phyloP scores from a whole-genome alignment of 805 yeast genomes.

The Zygosaccharomyces bailii region DNA sequence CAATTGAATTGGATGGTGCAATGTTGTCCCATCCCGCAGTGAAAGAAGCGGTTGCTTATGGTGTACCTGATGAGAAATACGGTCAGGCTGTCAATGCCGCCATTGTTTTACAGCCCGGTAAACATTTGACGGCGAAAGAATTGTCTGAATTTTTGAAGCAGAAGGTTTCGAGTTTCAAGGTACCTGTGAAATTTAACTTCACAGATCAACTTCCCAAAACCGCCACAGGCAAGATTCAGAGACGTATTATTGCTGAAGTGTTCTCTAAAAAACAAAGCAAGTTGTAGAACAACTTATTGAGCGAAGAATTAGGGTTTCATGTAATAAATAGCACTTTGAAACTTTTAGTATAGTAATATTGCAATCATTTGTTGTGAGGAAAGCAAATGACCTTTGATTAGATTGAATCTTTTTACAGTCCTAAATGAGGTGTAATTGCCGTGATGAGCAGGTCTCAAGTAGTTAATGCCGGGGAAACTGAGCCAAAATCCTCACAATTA shows the following conservation, averaged over 20 bases:
- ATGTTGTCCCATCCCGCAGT: conserved; percentile 60
- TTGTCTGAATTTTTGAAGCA: conserved; percentile 44
- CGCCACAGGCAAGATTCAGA: conserved; percentile 74
- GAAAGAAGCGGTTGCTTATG: conserved; percentile 67
- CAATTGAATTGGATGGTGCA: conserved; percentile 63
- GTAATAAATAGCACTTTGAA: no score
- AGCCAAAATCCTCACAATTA: no score
- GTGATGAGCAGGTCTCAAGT: no score
- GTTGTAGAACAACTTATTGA: conserved; percentile 19
- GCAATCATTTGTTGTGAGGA: no score
- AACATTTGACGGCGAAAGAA: conserved; percentile 41
- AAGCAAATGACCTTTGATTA: no score
- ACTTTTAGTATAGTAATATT: no score
- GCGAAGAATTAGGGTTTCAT: neutral
- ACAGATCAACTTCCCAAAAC: conserved; percentile 67
- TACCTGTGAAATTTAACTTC: conserved; percentile 56
- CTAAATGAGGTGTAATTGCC: no score
- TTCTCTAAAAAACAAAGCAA: conserved; percentile 40
- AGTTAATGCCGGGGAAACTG: no score
- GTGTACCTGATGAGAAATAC: conserved; percentile 61
- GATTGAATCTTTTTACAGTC: no score
- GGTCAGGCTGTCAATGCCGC: conserved; percentile 74
- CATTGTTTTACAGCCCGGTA: conserved; percentile 49
- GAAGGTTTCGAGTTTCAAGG: conserved; percentile 54
- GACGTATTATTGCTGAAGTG: conserved; percentile 58